Base-by-base conservation (phyloP, 2,329 filamentous ascomycete genomes). In the Colletotrichum sublineola region DNA sequence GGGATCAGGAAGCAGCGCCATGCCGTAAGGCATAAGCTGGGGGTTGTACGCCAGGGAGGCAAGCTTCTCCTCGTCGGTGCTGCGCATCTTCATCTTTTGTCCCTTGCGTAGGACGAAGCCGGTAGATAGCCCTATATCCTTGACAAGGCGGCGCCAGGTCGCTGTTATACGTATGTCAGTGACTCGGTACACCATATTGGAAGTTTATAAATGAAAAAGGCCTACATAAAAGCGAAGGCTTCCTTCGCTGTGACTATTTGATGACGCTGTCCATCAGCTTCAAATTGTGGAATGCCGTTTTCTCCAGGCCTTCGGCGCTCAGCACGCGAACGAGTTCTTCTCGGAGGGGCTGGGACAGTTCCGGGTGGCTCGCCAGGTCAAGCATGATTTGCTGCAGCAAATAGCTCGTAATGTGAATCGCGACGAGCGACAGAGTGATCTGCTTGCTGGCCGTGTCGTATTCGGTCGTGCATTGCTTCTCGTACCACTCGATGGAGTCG, bases 31-130 rank as follows among this genome's bases (percentile, higher is more conserved):
- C 15, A 63, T 2, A 15, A 38, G 11, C 24, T 72, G 29, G 0
- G 58, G 65, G 15, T 52, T 52, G 1, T 3, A 63, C 8, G 82
- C 81, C 52, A 81, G 78, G 67, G 83, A 80, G 18, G 77, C 75
- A 11, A 74, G 42, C 64, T 76, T 76, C 62, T 77, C 75, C 44
- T 72, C 65, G 12, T 75, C 77, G 7, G 76, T 72, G 20, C 50
- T n/a, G 36, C 75, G 75, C 68, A 74, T 67, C 15, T 60, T 61
- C 7, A 77, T 31, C 20, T 48, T 71, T 40, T 72, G 73, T 40
- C 75, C 76, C 65, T 76, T 77, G 31, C 69, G 73, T n/a, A 78
- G 55, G 40, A 64, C 20, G 40, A 73, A 67, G 24, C 76, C 76
- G 44, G 76, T 68, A 1, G 74, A 73, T 1, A 77, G 74, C 18